Evolutionary conservation across 2,329 filamentous ascomycete genomes (phyloP).

Genomic region (Alternaria sp.): DNA sequence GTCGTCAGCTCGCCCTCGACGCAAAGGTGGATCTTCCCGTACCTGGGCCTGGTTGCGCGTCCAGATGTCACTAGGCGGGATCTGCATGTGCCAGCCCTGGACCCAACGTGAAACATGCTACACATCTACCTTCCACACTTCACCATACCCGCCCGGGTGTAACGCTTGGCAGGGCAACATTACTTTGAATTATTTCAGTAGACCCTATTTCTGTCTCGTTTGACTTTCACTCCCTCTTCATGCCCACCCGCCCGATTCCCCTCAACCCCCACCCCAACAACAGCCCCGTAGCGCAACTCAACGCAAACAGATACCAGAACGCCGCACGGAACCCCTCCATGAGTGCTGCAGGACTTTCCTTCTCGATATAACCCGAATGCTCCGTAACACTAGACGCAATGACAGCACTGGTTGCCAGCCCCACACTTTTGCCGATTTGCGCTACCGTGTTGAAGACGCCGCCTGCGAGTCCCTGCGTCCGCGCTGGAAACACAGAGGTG

Average conservation of each 20-base stretch:
- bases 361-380: conserved; percentile 29
- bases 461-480: conserved; percentile 53
- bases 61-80: background rate
- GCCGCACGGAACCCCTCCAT: conserved; percentile 52
- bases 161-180: conserved; percentile 10
- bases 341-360: conserved; percentile 42
- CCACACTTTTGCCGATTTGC: conserved; percentile 52
- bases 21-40: conserved; percentile 7
- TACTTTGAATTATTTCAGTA: background rate
- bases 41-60: background rate
- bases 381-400: conserved; percentile 43
- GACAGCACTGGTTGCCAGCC: conserved; percentile 48
- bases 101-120: background rate
- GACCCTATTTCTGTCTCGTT: background rate
- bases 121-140: background rate
- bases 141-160: background rate
- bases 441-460: conserved; percentile 55
- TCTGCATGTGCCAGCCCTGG: background rate
- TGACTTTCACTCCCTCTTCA: conserved; percentile 46
- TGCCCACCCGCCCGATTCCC: conserved; percentile 53
- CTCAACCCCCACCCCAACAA: conserved; percentile 51
- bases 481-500: conserved; percentile 49
- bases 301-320: conserved; percentile 52
- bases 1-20: conserved; percentile 3
- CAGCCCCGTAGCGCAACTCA: conserved; percentile 36